Evolutionary conservation across 176 grass and related monocot genomes (phyloP), one percentile per base, ranked within the genome.

Genomic region (Tillandsia leiboldiana): DNA sequence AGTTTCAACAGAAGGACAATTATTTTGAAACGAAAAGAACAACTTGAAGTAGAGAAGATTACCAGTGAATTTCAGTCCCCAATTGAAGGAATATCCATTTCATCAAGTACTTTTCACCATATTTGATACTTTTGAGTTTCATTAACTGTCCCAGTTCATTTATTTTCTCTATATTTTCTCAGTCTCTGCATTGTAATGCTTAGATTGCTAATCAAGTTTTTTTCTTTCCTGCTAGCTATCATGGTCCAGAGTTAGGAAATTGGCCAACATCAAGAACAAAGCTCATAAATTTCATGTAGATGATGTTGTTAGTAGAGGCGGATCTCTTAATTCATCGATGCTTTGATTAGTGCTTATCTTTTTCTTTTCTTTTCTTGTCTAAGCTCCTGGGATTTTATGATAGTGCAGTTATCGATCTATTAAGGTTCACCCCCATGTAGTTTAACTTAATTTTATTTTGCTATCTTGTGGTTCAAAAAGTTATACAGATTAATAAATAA

Each of bases 201-300:
- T 18, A 20, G 15, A n/a, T 14, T 58, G 20, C 54, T 58, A 18
- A 58, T 58, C 54, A 20, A 20, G 54, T 58, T 18, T 2, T 58
- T 58, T 58, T 29, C 28, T 58, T 51, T 68, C 53, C 52, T 15
- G 53, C 68, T 72, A 88, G 85, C 82, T 91, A 50, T 88, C 85
- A 71, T 91, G 89, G 89, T 91, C 94, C 78, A 90, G 93, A 79
- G 82, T 99, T 59, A 86, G 85, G 70, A 99, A 93, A 80, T 93
- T 87, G 94, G 93, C 93, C 80, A 90, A 90, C 69, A 93, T 87
- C 65, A 84, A 85, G 77, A 84, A 87, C 84, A 99, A 99, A 84
- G 74, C 94, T 73, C 87, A 93, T 26, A 89, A 99, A 53, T 99
- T 88, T 78, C 79, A 90, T 77, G 85, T 89, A 49, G 94, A 99